Evolutionary conservation across 2,329 filamentous ascomycete species (phyloP).

Genomic region (Colletotrichum australisinense): DNA sequence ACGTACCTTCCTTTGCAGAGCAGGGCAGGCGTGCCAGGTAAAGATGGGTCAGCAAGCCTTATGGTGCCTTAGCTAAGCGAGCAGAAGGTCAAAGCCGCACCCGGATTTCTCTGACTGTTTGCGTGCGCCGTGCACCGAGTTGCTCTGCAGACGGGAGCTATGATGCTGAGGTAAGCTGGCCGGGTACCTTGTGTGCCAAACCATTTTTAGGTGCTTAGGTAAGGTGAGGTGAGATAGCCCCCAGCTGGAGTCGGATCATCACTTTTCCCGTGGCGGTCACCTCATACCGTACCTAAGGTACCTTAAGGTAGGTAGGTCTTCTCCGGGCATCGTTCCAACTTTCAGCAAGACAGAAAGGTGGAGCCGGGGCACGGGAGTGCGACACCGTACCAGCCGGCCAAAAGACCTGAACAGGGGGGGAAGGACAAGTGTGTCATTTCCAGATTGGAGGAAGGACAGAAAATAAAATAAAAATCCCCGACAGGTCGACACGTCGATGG

Average conservation of each 20-base stretch:
- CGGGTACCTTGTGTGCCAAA: too few species aligned
- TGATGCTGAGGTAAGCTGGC: neutral
- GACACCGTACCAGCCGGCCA: neutral
- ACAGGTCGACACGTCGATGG: slow-evolving; percentile 1
- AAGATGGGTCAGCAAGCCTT: slow-evolving; percentile 9
- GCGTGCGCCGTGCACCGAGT: neutral
- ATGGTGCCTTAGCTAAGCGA: neutral
- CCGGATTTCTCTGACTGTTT: neutral
- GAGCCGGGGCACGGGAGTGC: neutral
- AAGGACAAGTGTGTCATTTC: slow-evolving; percentile 3
- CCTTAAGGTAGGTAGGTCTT: neutral
- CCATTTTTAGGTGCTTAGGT: neutral
- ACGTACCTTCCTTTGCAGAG: slow-evolving; percentile 4
- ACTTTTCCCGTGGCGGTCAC: neutral
- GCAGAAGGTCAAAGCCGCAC: neutral
- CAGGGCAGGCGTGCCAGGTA: too few species aligned
- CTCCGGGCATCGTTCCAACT: neutral
- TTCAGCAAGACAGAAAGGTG: neutral
- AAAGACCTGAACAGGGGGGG: neutral
- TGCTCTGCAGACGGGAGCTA: neutral
- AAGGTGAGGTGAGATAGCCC: neutral
- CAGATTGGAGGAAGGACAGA: slow-evolving; percentile 8
- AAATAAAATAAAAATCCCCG: slow-evolving; percentile 28
- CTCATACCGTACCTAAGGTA: neutral
- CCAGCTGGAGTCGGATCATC: neutral